Evolutionary conservation across 768 basidiomycete genomes (phyloP).

Genomic region (Leccinum uliginosum): DNA sequence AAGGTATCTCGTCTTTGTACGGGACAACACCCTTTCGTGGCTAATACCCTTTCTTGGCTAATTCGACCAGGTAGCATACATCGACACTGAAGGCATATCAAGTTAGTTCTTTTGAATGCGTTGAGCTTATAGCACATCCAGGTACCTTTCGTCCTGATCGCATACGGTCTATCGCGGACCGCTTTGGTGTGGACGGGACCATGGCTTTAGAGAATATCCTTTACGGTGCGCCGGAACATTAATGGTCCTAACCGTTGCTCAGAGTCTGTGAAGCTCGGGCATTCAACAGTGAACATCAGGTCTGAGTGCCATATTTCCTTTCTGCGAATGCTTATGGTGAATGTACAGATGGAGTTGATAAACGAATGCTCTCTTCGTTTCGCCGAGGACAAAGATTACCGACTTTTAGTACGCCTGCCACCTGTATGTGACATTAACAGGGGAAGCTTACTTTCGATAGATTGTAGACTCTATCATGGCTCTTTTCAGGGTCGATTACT

Average conservation of each 20-base stretch:
- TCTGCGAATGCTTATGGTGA: constrained; percentile 6
- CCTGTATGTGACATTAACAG: neutral
- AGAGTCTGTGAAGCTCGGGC: constrained; percentile 60
- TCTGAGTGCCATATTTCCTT: constrained; percentile 22
- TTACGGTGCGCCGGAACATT: constrained; percentile 51
- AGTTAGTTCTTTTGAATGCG: neutral
- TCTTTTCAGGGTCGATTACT: constrained; percentile 89
- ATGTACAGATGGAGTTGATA: constrained; percentile 78
- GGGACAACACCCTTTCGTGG: constrained; percentile 1
- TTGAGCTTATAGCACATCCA: constrained; percentile 29
- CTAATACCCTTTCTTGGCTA: neutral
- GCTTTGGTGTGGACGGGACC: constrained; percentile 88
- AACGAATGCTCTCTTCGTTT: constrained; percentile 85
- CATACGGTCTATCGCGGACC: constrained; percentile 84
- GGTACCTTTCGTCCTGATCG: constrained; percentile 96
- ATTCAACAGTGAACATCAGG: constrained; percentile 91
- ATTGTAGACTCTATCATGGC: constrained; percentile 98
- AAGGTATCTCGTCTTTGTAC: constrained; percentile 46
- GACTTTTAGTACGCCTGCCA: constrained; percentile 50
- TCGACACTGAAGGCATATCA: constrained; percentile 73
- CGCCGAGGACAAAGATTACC: constrained; percentile 84
- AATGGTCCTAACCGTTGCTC: constrained; percentile 1
- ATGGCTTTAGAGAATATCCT: constrained; percentile 87
- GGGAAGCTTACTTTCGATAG: constrained; percentile 35
- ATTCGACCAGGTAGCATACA: constrained; percentile 70